These are phyloP conservation scores for Salix udensis DNA, from an alignment of 345 rosid genomes.

Conservation along the genomic window DNA sequence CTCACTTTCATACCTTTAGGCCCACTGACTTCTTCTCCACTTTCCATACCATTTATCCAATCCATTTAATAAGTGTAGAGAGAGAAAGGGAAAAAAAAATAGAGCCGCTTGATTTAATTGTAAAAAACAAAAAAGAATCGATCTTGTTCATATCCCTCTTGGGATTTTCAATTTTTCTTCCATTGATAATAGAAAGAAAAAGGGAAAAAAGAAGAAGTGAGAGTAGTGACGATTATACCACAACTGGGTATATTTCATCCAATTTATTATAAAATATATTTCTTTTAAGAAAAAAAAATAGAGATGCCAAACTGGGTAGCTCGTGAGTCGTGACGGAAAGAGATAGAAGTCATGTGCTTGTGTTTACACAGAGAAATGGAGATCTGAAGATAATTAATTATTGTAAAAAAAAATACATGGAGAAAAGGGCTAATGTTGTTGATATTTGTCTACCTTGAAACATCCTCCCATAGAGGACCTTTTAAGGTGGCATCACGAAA, in stretches of 20 bases:
- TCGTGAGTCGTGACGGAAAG: constrained; percentile 44
- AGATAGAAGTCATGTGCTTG: constrained; percentile 44
- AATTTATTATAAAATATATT: constrained; percentile 5
- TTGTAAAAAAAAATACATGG: not conserved
- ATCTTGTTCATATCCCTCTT: constrained; percentile 21
- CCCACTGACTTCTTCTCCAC: constrained; percentile 4
- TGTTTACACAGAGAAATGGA: constrained; percentile 21
- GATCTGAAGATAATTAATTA: constrained; percentile 1
- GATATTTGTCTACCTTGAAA: constrained; percentile 53
- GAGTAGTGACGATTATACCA: not conserved
- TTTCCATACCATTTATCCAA: not conserved
- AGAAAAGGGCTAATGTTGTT: not conserved
- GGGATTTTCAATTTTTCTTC: constrained; percentile 54
- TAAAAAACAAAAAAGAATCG: not conserved
- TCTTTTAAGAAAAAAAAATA: not conserved
- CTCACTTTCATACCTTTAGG: constrained; percentile 2
- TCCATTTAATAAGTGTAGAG: not conserved
- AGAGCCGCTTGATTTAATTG: not conserved
- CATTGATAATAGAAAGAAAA: constrained; percentile 24
- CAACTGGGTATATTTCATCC: constrained; percentile 47
- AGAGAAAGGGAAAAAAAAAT: not conserved
- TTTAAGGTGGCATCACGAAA: constrained; percentile 84
- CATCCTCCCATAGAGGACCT: constrained; percentile 91
- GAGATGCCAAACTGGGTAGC: constrained; percentile 32
- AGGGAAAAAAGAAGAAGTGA: not conserved